Conservation (phyloP, 2,329 filamentous ascomycete genomes). For the Penicillium oxalicum region DNA sequence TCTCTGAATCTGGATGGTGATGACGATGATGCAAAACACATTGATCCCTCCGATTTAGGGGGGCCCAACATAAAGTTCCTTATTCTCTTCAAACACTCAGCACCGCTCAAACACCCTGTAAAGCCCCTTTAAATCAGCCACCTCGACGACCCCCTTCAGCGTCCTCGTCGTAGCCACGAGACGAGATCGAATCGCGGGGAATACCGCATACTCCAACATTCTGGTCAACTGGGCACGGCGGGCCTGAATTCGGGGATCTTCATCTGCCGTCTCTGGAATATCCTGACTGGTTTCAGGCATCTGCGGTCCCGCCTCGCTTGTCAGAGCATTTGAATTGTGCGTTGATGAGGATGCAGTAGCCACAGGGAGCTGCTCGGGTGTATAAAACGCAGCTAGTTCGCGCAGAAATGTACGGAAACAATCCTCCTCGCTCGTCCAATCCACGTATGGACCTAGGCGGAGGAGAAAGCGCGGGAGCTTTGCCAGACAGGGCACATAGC, state of each 20-base stretch:
- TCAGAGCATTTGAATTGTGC: neutral
- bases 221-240: conserved; percentile 65
- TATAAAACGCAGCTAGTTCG: conserved; percentile 85
- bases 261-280: conserved; percentile 33
- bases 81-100: conserved; percentile 39
- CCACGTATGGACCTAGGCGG: conserved; percentile 76
- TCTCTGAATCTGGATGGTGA: too few relatives aligned
- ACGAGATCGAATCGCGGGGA: conserved; percentile 78
- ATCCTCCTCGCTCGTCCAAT: conserved; percentile 76
- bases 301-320: neutral
- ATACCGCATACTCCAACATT: conserved; percentile 77
- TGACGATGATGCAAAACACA: too few relatives aligned
- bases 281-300: conserved; percentile 5
- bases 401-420: conserved; percentile 83
- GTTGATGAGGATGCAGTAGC: conserved; percentile 4
- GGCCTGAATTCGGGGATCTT: conserved; percentile 39
- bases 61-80: too few relatives aligned
- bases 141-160: conserved; percentile 72
- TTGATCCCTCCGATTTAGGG: too few relatives aligned
- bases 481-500: conserved; percentile 76
- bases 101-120: conserved; percentile 95
- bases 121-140: conserved; percentile 84
- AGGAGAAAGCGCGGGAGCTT: conserved; percentile 88
- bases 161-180: conserved; percentile 75
- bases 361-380: conserved; percentile 73